Evolutionary conservation across 2,329 filamentous ascomycete genomes (phyloP).

Genomic region (Coniella lustricola): DNA sequence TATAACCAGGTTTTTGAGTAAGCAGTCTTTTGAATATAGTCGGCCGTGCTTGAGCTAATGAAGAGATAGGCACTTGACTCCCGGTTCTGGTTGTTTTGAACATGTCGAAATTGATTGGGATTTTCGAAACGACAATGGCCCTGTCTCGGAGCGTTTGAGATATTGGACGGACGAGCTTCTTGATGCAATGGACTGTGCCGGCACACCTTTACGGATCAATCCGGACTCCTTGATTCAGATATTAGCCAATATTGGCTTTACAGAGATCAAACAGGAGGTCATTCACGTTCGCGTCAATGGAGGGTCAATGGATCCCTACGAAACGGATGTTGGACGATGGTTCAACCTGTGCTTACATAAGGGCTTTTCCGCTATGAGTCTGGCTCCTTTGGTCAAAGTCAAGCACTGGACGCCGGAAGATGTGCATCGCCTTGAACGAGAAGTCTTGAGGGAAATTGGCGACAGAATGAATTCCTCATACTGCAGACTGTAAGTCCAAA

Average conservation of each 20-base stretch:
- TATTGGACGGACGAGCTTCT: constrained; percentile 66
- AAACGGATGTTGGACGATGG: constrained; percentile 68
- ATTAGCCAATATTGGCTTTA: constrained; percentile 67
- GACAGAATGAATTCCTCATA: constrained; percentile 63
- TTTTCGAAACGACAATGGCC: constrained; percentile 63
- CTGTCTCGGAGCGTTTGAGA: constrained; percentile 44
- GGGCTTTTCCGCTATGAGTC: constrained; percentile 64
- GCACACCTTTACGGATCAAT: constrained; percentile 58
- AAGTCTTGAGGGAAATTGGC: constrained; percentile 62
- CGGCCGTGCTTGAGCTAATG: background rate
- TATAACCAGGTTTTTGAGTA: constrained; percentile 66
- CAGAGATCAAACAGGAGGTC: constrained; percentile 65
- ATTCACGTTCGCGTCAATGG: constrained; percentile 67
- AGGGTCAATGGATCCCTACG: constrained; percentile 58
- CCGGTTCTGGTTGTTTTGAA: constrained; percentile 70
- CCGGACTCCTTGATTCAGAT: constrained; percentile 45
- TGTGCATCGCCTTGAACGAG: constrained; percentile 54
- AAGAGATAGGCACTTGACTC: constrained; percentile 61
- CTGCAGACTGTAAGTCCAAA: constrained; percentile 63
- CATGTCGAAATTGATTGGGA: constrained; percentile 84
- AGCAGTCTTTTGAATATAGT: constrained; percentile 21
- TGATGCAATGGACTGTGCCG: constrained; percentile 58
- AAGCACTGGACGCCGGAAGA: constrained; percentile 54
- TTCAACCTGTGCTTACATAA: constrained; percentile 74
- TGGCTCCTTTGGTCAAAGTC: constrained; percentile 65